Base-by-base conservation (phyloP, 768 basidiomycete species). In the Fomitopsis pulvina region DNA sequence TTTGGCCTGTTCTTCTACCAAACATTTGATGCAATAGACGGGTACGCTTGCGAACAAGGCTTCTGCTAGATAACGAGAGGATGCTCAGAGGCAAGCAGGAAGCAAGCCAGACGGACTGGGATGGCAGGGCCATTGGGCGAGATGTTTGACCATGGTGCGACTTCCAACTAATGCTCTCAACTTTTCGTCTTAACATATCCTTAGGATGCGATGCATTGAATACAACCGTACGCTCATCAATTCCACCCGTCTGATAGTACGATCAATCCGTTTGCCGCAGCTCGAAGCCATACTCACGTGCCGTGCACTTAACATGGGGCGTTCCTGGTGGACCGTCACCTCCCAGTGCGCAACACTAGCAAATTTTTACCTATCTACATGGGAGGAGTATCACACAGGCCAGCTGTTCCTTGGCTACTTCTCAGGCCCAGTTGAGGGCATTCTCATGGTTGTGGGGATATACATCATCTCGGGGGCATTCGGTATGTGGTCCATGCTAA, bases 91-190 rank as follows among this genome's bases (percentile, higher is more conserved):
- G 1, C 11, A 14, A 28, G 25, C 56, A 92, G 95, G 14, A 97
- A 97, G 66, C 96, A 99, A 68, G 96, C 96, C 20, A 73, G 96
- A 54, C 71, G 95, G 45, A 95, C 93, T 1, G 92, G 92, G 1
- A 98, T 96, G 90, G 87, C 92, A n/a, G 91, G 96, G 4, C 95
- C 95, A 22, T 70, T 98, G 27, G 96, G 96, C 16, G 90, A 99
- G 66, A 85, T 98, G 83, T 99, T 99, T 65, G 96, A 99, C 63
- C 96, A 98, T 67, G 95, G 93, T 85, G 57, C 43, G 32, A 21
- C n/a, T 48, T 24, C 42, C 21, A 2, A 27, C 40, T 38, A 47
- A 39, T 25, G 44, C 30, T 45, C 27, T 34, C 20, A 12, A 9
- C 8, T 34, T 8, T n/a, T 29, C 7, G 12, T 3, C 45, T 20